These are phyloP conservation scores for Penicillium herquei DNA, from an alignment of 495 filamentous ascomycete species.

Conservation along the genomic window DNA sequence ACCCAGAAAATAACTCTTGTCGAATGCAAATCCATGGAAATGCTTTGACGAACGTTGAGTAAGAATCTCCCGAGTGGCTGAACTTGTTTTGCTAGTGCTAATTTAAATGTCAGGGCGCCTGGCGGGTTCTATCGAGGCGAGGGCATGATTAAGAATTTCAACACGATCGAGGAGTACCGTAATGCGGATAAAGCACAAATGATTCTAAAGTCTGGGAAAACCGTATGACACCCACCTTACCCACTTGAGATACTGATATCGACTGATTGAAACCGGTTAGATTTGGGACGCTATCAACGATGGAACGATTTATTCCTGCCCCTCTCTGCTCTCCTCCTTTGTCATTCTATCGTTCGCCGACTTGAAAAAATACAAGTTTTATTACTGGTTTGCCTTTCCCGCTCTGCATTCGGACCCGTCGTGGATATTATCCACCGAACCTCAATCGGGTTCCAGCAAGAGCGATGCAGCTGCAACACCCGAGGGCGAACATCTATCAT, in stretches of 20 bases:
- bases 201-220: slow-evolving; percentile 70
- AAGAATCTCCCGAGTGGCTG: slow-evolving; percentile 10
- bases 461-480: slow-evolving; percentile 19
- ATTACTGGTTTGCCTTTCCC: slow-evolving; percentile 93
- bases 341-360: slow-evolving; percentile 90
- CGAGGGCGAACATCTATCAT: slow-evolving; percentile 47
- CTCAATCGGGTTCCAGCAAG: slow-evolving; percentile 1
- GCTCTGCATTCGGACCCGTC: slow-evolving; percentile 82
- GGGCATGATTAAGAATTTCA: slow-evolving; percentile 92
- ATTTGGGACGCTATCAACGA: slow-evolving; percentile 98
- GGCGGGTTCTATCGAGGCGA: slow-evolving; percentile 76
- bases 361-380: slow-evolving; percentile 92
- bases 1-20: slow-evolving; percentile 66
- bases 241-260: background rate
- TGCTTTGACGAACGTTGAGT: slow-evolving; percentile 81
- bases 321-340: slow-evolving; percentile 86
- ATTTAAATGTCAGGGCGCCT: slow-evolving; percentile 57
- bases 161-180: slow-evolving; percentile 91
- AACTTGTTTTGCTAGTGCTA: background rate
- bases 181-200: slow-evolving; percentile 69
- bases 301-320: slow-evolving; percentile 90
- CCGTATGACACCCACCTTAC: slow-evolving; percentile 48
- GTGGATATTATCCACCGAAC: slow-evolving; percentile 51
- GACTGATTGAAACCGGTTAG: slow-evolving; percentile 37
- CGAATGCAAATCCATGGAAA: slow-evolving; percentile 86